Evolutionary conservation across 192 early-diverging fungal genomes (phyloP), one percentile per base, ranked within the genome.

Genomic region (Backusella liffmaniae): DNA sequence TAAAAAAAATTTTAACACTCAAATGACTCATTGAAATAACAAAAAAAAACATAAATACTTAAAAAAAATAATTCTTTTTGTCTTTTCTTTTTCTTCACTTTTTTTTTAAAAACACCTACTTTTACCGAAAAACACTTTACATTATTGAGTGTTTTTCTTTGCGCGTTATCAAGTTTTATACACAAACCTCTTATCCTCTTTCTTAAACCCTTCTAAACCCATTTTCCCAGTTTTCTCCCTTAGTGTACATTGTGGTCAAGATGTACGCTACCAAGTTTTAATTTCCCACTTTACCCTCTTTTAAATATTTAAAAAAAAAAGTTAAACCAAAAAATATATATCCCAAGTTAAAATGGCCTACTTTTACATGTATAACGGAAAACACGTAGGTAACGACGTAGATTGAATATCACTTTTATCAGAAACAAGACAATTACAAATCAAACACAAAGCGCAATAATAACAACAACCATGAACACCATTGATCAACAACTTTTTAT

Each of bases 321-420:
- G 39, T 59, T 36, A 35, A 70, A 59, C 73, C 65, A 73, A 72
- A 46, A 73, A 67, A 73, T 26, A 66, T 76, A 30, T 70, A 30
- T 77, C 51, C 23, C 36, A 30, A 39, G 39, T 72, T 32, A 83
- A 79, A 76, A 83, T 83, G 82, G 82, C 82, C 42, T 83, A 83
- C 73, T 83, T 74, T 77, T 83, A 83, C 66, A 83, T 83, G 82
- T 79, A 75, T 67, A 83, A 83, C 73, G 82, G 82, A 79, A 83
- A 83, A 53, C 82, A 83, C 82, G 82, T 83, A 77, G 82, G 82
- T 74, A 83, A 83, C 75, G 82, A 83, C 72, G 82, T 83, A 72
- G 82, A 83, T 74, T 83, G 81, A 82, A 79, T 59, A 67, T 70
- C 37, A 80, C 53, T 32, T 36, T 36, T 69, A 69, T 56, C 41